These are phyloP conservation scores for Pseudohalonectria lignicola DNA, from an alignment of 2,329 filamentous ascomycete species.

Conservation along the genomic window DNA sequence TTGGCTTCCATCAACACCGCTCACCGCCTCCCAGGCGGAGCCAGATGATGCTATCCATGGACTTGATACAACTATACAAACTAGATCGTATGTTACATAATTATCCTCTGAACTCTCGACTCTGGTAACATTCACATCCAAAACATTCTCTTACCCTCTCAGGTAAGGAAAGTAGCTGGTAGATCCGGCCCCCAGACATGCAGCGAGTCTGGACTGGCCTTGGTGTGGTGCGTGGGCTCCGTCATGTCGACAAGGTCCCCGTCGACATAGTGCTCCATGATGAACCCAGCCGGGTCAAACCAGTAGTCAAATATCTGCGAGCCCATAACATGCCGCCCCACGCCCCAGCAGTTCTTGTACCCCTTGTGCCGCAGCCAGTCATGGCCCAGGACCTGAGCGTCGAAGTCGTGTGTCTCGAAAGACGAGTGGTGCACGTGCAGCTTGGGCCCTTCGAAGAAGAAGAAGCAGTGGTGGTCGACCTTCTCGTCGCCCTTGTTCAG, in stretches of 20 bases:
- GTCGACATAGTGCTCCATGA: slow-evolving; percentile 61
- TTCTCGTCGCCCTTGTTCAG: slow-evolving; percentile 29
- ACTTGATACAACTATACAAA: too few relatives aligned
- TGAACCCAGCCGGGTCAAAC: slow-evolving; percentile 52
- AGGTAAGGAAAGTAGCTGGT: slow-evolving; percentile 14
- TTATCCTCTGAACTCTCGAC: too few relatives aligned
- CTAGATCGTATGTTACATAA: background rate
- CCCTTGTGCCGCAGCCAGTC: slow-evolving; percentile 54
- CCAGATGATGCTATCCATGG: too few relatives aligned
- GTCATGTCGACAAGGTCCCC: slow-evolving; percentile 52
- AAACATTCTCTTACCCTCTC: background rate
- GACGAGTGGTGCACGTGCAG: slow-evolving; percentile 55
- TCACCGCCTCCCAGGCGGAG: too few relatives aligned
- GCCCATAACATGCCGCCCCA: slow-evolving; percentile 59
- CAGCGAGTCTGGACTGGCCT: slow-evolving; percentile 27
- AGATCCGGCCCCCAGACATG: slow-evolving; percentile 33
- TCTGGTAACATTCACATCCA: too few relatives aligned
- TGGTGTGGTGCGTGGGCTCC: slow-evolving; percentile 30
- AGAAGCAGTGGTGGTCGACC: slow-evolving; percentile 41
- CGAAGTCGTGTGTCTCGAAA: slow-evolving; percentile 63
- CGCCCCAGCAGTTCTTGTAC: slow-evolving; percentile 58
- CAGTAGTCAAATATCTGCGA: slow-evolving; percentile 66
- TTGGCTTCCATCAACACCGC: too few relatives aligned
- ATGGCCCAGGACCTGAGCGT: slow-evolving; percentile 59
- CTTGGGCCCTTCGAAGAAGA: slow-evolving; percentile 33